These are phyloP conservation scores for Trifolium repens DNA, from an alignment of 306 rosid species.

Conservation along the genomic window DNA sequence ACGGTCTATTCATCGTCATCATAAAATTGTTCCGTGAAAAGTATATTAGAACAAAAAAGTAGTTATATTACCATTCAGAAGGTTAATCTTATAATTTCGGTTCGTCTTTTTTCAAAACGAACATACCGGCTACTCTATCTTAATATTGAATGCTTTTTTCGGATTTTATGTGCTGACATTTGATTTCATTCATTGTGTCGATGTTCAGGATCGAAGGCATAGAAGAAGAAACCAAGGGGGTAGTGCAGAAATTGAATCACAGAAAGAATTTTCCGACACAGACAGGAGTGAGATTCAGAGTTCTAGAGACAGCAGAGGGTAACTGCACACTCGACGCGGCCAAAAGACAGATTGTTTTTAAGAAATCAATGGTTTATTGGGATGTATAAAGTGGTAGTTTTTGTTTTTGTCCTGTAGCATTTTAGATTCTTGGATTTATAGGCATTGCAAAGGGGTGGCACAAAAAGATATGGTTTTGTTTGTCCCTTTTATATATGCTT, in stretches of 20 bases:
- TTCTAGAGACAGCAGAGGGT: conserved; percentile 63
- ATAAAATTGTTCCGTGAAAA: neutral
- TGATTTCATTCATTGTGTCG: neutral
- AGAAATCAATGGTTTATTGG: conserved; percentile 49
- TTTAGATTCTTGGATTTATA: conserved; percentile 47
- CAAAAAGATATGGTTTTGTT: neutral
- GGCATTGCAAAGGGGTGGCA: conserved; percentile 2
- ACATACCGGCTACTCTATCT: neutral
- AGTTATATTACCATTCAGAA: conserved; percentile 6
- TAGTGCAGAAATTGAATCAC: conserved; percentile 78
- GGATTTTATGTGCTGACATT: neutral
- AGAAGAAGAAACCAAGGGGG: conserved; percentile 71
- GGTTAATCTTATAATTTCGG: neutral
- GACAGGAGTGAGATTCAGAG: conserved; percentile 71
- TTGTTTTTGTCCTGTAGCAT: conserved; percentile 37
- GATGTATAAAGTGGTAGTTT: conserved; percentile 53
- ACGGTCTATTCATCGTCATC: conserved; percentile 4
- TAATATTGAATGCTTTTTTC: conserved; percentile 3
- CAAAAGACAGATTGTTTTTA: conserved; percentile 32
- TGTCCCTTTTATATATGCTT: conserved; percentile 16
- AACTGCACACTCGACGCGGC: conserved; percentile 45
- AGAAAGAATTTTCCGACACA: conserved; percentile 74
- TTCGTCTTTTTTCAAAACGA: neutral
- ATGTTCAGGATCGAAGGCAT: conserved; percentile 81
- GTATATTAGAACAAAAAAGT: conserved; percentile 27